Base-by-base conservation (phyloP, 192 early-diverging fungal species). In the Backusella macrospora region DNA sequence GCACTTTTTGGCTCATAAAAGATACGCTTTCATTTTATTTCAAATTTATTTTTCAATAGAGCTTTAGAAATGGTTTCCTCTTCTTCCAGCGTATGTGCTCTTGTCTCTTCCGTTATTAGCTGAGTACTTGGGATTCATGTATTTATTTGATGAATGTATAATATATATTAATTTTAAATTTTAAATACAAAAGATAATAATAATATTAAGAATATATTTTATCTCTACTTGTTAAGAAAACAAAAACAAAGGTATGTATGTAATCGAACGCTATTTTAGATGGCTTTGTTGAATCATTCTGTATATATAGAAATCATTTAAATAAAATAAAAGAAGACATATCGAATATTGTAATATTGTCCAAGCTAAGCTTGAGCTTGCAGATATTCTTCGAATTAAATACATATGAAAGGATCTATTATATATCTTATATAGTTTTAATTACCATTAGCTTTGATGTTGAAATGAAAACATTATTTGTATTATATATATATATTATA, bases 1-100 rank as follows among this genome's bases (percentile, higher is more conserved):
- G 78, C 72, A 2, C 80, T 76, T 38, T 38, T 59, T 5, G 80
- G 80, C 21, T 59, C 34, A 42, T 77, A 62, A 46, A 81, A 74
- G 6, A 37, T 23, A 0, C 9, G 9, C 18, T 39, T 46, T 5
- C 59, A 55, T 55, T 64, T 34, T 34, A 34, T 34, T 34, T 34
- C 2, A 34, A 34, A 34, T 34, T 34, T 34, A 34, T 34, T 49
- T 49, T 3, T 1, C 29, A 34, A 34, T 34, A 2, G 2, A 34
- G 0, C 2, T 34, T 34, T 34, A 34, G 29, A 2, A 2, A 0
- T 34, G 29, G 29, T 34, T 34, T 34, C 29, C 29, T 34, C 29
- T 34, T 34, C 29, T 34, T 34, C 29, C 29, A 34, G 29, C 2
- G 2, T 2, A 1, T 34, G 29, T 34, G 2, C 29, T 34, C 1